Conservation (phyloP, 495 filamentous ascomycete genomes). For the Penicillium silybi region DNA sequence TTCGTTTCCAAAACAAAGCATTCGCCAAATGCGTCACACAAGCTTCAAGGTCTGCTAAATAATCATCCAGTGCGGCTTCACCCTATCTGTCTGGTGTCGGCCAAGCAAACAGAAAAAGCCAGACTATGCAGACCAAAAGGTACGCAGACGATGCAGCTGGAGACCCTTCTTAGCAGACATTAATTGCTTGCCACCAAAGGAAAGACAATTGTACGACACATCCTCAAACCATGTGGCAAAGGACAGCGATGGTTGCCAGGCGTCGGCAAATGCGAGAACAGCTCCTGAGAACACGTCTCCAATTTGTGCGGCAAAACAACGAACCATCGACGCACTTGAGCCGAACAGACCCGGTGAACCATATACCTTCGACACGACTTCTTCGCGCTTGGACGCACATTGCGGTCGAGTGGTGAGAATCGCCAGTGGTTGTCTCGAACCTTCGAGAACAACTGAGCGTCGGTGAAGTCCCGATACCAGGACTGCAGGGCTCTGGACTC, state of each 20-base stretch:
- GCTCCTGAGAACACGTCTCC: slow-evolving; percentile 6
- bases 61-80: neutral
- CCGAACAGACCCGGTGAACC: neutral
- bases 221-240: slow-evolving; percentile 3
- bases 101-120: neutral
- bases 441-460: neutral
- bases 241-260: slow-evolving; percentile 5
- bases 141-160: neutral
- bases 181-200: slow-evolving; percentile 5
- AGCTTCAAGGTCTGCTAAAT: neutral
- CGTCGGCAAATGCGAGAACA: slow-evolving; percentile 8
- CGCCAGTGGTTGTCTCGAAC: neutral
- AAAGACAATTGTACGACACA: slow-evolving; percentile 6
- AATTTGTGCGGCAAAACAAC: neutral
- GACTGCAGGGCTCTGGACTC: neutral
- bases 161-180: slow-evolving; percentile 13
- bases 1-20: neutral
- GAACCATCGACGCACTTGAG: neutral
- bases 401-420: neutral
- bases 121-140: neutral
- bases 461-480: neutral
- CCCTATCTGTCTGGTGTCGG: neutral
- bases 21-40: neutral
- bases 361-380: neutral
- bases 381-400: neutral